A percentile compares a stretch with the other conserved stretches of the same genome.
Conservation (phyloP, 768 basidiomycete species). For the Mycena sanguinolenta region DNA sequence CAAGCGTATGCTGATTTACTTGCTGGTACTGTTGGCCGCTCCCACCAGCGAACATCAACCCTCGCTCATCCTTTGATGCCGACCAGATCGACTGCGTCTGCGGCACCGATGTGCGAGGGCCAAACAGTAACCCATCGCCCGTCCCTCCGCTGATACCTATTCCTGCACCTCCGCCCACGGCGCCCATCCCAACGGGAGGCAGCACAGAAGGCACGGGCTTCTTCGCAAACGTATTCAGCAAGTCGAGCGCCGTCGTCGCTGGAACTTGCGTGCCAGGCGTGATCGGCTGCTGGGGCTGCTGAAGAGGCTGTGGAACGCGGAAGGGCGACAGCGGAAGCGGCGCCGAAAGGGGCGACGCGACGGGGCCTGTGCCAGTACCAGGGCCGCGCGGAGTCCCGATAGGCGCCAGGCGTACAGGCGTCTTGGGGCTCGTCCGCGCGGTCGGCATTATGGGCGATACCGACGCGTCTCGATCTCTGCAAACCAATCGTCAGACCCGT, state of each 20-base stretch:
- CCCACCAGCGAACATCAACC: slow-evolving; percentile 26
- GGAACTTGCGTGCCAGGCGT: slow-evolving; percentile 33
- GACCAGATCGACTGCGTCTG: slow-evolving; percentile 37
- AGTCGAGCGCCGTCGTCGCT: slow-evolving; percentile 36
- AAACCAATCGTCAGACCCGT: background rate
- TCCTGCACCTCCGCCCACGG: background rate
- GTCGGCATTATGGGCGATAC: slow-evolving; percentile 28
- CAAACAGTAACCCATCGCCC: slow-evolving; percentile 13
- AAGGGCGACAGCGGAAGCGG: slow-evolving; percentile 24
- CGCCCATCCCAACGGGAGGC: background rate
- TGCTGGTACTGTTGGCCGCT: slow-evolving; percentile 2
- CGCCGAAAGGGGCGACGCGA: background rate
- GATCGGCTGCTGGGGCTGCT: slow-evolving; percentile 11
- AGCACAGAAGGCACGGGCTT: background rate
- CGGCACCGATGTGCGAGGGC: slow-evolving; percentile 5
- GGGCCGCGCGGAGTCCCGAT: background rate
- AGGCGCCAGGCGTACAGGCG: slow-evolving; percentile 30
- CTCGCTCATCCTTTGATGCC: slow-evolving; percentile 34
- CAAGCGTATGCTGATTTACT: background rate
- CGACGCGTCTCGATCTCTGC: slow-evolving; percentile 16
- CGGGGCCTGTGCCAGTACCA: background rate
- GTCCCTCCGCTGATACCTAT: no score
- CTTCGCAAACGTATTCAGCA: slow-evolving; percentile 29
- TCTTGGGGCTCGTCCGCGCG: slow-evolving; percentile 33
- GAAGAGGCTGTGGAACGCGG: slow-evolving; percentile 12